Evolutionary conservation across 78 protist genomes (phyloP).

Genomic region (Dictyostelium purpureum): DNA sequence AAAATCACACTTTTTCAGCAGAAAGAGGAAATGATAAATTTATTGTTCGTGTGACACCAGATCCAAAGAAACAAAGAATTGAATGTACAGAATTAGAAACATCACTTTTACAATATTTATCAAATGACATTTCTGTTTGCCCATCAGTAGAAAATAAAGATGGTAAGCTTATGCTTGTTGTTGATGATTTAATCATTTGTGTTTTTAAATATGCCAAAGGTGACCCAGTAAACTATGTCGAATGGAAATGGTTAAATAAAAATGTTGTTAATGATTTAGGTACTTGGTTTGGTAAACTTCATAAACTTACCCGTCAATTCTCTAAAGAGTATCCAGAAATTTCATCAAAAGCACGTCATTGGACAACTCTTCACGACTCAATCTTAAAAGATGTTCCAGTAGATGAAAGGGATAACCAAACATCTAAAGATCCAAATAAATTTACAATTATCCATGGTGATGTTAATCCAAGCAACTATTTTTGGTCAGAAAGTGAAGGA

Average conservation of each 20-base stretch:
- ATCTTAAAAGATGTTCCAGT: constrained; percentile 30
- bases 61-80: constrained; percentile 28
- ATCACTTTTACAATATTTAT: constrained; percentile 19
- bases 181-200: neutral
- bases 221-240: constrained; percentile 45
- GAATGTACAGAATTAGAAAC: constrained; percentile 39
- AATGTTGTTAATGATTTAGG: constrained; percentile 65
- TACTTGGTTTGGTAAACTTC: constrained; percentile 73
- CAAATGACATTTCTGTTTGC: constrained; percentile 48
- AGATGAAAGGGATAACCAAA: neutral
- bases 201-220: constrained; percentile 72
- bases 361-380: constrained; percentile 63
- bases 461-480: constrained; percentile 75
- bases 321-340: neutral
- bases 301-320: constrained; percentile 27
- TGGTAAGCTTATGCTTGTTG: neutral
- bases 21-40: neutral
- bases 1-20: constrained; percentile 75
- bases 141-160: neutral
- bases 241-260: constrained; percentile 66
- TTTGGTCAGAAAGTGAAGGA: neutral
- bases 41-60: constrained; percentile 76
- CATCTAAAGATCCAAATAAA: neutral
- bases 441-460: constrained; percentile 83
- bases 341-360: constrained; percentile 22